Base-by-base conservation (phyloP, 148 eudicot genomes). In the Fagopyrum tataricum region DNA sequence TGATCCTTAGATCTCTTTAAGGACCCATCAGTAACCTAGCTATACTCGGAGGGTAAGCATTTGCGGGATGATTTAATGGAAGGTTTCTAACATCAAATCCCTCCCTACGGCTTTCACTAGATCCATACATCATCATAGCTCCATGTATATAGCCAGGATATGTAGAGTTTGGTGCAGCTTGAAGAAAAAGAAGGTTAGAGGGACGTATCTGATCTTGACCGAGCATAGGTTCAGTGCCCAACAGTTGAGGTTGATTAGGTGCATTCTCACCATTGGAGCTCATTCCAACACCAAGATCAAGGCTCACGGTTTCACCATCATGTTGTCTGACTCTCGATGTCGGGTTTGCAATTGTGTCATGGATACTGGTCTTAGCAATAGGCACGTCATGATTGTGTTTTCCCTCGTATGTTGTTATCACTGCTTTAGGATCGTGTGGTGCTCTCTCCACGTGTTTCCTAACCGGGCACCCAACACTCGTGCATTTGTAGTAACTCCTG, bases 401-500 rank as follows among this genome's bases (percentile, higher is more conserved):
- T 20, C 98, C 98, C 78, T 94, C 98, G 18, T 94, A 94, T 2
- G 98, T 88, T 5, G 98, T 94, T 79, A 94, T 94, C 26, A 94
- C 98, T 43, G 98, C 93, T 87, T 89, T 94, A 2, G 96, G 98
- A 78, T 94, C 98, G 52, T 94, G 98, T 20, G 98, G 87, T 76
- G 98, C 98, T 82, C 98, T 91, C 79, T 94, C 98, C 76, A 94
- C 98, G 7, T 94, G 98, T 78, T 94, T 94, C 74, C 98, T 82
- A 53, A 94, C 98, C 3, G 93, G 95, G 82, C 96, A 95, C 75
- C 96, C 96, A 20, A 82, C 85, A 73, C 84, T 80, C 56, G 98
- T 94, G 84, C 98, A 94, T 83, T 94, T 94, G 89, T 94, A 94
- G 71, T 94, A 94, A 75, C 98, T 94, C 98, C 98, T 94, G 82